Percentiles rank a stretch among this genome's conserved stretches.
Evolutionary conservation across 2,329 filamentous ascomycete genomes (phyloP).

Genomic region (Colletotrichum australisinense): DNA sequence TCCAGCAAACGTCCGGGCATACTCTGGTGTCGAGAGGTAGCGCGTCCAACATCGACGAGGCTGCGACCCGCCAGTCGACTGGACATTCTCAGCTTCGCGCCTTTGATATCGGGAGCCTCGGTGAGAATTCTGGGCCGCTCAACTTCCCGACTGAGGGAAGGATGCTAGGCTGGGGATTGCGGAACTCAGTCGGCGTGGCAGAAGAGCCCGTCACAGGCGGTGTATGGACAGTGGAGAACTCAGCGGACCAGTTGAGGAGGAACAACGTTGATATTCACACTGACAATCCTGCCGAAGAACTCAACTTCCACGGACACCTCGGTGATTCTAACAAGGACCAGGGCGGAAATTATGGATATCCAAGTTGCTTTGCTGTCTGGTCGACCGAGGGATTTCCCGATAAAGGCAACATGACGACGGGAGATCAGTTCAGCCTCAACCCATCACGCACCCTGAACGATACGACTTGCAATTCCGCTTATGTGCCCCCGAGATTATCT

Average conservation of each 20-base stretch:
- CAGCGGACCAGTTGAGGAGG: constrained; percentile 69
- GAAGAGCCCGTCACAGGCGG: constrained; percentile 63
- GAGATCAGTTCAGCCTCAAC: constrained; percentile 59
- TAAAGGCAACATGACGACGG: constrained; percentile 52
- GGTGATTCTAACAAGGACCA: constrained; percentile 42
- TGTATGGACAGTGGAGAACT: constrained; percentile 73
- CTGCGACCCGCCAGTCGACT: constrained; percentile 57
- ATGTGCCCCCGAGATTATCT: constrained; percentile 65
- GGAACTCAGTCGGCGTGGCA: constrained; percentile 76
- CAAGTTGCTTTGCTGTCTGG: constrained; percentile 76
- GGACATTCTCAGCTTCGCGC: constrained; percentile 72
- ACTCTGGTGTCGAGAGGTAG: constrained; percentile 73
- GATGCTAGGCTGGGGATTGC: constrained; percentile 71
- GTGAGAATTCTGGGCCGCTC: constrained; percentile 30
- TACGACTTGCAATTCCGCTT: constrained; percentile 51
- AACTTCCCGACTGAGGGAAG: constrained; percentile 59
- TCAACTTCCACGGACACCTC: constrained; percentile 76
- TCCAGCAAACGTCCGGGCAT: constrained; percentile 61
- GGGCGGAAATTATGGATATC: constrained; percentile 76
- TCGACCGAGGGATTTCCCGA: constrained; percentile 54
- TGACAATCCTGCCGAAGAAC: constrained; percentile 77
- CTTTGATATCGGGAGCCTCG: constrained; percentile 45
- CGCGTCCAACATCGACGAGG: constrained; percentile 65
- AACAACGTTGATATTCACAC: constrained; percentile 68
- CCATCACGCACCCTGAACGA: constrained; percentile 51